These are phyloP conservation scores for Agastache rugosa DNA, from an alignment of 257 asterid genomes.

Conservation along the genomic window DNA sequence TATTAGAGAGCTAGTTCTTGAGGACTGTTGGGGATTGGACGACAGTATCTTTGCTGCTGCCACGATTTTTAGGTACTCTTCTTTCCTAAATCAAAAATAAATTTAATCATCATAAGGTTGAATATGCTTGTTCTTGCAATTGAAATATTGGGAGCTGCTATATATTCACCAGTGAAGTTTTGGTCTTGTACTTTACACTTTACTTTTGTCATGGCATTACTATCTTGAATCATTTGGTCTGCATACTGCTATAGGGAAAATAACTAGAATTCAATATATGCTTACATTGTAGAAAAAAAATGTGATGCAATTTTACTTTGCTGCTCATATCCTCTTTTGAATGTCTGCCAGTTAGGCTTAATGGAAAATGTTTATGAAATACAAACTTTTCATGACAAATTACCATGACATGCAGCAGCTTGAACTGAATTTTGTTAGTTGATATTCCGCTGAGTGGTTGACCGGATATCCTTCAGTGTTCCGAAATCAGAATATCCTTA, in stretches of 20 bases:
- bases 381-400: neutral
- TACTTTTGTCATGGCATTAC: neutral
- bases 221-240: constrained; percentile 13
- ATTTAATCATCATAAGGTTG: neutral
- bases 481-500: neutral
- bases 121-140: constrained; percentile 22
- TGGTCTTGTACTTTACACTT: constrained; percentile 1
- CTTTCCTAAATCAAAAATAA: neutral
- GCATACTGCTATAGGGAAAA: neutral
- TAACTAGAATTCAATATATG: neutral
- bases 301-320: constrained; percentile 4
- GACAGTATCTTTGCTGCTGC: constrained; percentile 59
- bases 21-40: constrained; percentile 87
- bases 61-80: constrained; percentile 57
- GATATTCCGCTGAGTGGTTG: neutral
- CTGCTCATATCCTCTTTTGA: neutral
- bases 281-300: neutral
- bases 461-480: neutral
- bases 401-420: neutral
- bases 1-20: constrained; percentile 61
- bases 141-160: neutral
- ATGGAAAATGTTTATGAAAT: neutral
- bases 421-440: neutral
- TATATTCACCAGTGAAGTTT: constrained; percentile 16
- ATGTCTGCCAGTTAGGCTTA: neutral